Percentiles rank a stretch among this genome's conserved stretches.
phyloP scores from a whole-genome alignment of 345 rosid genomes.

The Clarkia xantiana region DNA sequence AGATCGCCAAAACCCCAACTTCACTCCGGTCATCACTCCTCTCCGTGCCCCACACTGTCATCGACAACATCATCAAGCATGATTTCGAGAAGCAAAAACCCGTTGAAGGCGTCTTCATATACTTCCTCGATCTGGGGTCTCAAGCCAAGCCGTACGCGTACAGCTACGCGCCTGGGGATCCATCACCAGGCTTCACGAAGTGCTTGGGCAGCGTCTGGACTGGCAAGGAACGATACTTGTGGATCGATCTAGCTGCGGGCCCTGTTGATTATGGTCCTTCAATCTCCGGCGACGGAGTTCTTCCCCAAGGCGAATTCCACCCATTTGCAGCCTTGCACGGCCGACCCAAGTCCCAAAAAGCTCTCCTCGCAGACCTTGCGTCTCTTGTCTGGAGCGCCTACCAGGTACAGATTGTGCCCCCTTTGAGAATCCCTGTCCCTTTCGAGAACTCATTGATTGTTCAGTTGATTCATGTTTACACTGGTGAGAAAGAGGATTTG shows the following conservation, averaged over 20 bases:
- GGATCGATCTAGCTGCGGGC: slow-evolving; percentile 88
- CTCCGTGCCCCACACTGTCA: slow-evolving; percentile 31
- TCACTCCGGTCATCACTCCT: slow-evolving; percentile 53
- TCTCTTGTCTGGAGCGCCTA: slow-evolving; percentile 82
- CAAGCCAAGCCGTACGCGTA: slow-evolving; percentile 56
- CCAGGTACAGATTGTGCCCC: slow-evolving; percentile 83
- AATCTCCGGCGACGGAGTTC: slow-evolving; percentile 82
- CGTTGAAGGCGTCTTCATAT: slow-evolving; percentile 51
- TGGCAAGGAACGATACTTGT: slow-evolving; percentile 70
- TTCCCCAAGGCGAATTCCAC: slow-evolving; percentile 88
- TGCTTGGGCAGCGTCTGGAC: slow-evolving; percentile 84
- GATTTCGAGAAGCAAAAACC: slow-evolving; percentile 62
- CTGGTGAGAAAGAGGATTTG: slow-evolving; percentile 28
- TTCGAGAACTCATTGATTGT: slow-evolving; percentile 68
- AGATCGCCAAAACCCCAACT: slow-evolving; percentile 26
- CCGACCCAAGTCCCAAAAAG: slow-evolving; percentile 73
- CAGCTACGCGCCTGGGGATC: slow-evolving; percentile 51
- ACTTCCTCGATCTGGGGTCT: slow-evolving; percentile 51
- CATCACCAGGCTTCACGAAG: slow-evolving; percentile 74
- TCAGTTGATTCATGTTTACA: slow-evolving; percentile 64
- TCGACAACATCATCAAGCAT: slow-evolving; percentile 42
- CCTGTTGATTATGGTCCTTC: slow-evolving; percentile 95
- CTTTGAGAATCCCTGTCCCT: slow-evolving; percentile 76
- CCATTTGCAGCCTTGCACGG: slow-evolving; percentile 82
- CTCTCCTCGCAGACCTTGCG: slow-evolving; percentile 58